Evolutionary conservation across 2,329 filamentous ascomycete species (phyloP).

Genomic region (Aspergillus versicolor): DNA sequence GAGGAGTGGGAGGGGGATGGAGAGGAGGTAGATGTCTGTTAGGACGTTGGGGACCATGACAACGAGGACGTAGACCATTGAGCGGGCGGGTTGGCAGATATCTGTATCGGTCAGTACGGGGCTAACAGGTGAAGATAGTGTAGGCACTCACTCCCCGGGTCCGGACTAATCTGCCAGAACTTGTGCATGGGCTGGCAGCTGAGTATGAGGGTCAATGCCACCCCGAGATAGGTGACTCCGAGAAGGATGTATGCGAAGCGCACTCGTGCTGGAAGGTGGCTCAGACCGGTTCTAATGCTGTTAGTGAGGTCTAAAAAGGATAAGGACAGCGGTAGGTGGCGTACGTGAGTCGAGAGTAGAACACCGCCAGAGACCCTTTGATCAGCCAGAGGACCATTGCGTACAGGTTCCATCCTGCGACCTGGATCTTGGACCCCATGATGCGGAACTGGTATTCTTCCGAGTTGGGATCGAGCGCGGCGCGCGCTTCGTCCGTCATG

Average conservation of each 20-base stretch:
- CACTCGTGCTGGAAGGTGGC: constrained; percentile 44
- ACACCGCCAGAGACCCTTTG: constrained; percentile 54
- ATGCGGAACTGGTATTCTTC: constrained; percentile 49
- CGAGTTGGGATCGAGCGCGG: constrained; percentile 42
- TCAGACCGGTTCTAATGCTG: constrained; percentile 35
- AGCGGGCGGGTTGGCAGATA: constrained; percentile 48
- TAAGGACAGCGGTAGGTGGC: not conserved
- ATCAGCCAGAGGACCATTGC: constrained; percentile 52
- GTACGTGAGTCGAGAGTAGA: constrained; percentile 55
- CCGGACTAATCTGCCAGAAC: constrained; percentile 60
- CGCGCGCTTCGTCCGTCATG: constrained; percentile 53
- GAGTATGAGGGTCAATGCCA: constrained; percentile 49
- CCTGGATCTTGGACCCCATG: constrained; percentile 51
- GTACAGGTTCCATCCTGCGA: constrained; percentile 56
- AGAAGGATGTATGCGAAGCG: constrained; percentile 52
- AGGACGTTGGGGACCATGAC: constrained; percentile 51
- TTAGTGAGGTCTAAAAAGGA: too few species aligned
- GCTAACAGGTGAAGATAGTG: too few species aligned
- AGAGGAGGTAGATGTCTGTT: constrained; percentile 59
- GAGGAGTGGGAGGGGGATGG: constrained; percentile 58
- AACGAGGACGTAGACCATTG: constrained; percentile 48
- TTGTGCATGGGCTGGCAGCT: constrained; percentile 54
- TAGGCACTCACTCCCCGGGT: constrained; percentile 50
- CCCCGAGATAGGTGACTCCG: constrained; percentile 47
- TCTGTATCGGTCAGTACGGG: constrained; percentile 26